phyloP scores from a whole-genome alignment of 345 rosid species.

The Theobroma cacao region DNA sequence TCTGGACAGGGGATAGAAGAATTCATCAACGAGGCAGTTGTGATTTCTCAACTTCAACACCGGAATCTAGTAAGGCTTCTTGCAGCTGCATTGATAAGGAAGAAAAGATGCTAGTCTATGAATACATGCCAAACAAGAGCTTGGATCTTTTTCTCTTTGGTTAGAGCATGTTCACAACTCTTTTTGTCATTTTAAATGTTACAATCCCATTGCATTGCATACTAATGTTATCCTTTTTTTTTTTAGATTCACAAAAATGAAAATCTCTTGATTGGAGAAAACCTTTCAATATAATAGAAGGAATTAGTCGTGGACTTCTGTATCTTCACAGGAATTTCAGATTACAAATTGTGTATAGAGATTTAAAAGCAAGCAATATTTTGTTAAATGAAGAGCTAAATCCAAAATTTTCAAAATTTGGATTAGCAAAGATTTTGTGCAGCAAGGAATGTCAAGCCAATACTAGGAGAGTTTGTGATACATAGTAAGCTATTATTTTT shows the following conservation, averaged over 20 bases:
- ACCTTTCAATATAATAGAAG: not conserved
- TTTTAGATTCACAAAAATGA: not conserved
- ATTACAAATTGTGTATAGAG: not conserved
- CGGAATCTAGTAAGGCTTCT: slow-evolving; percentile 35
- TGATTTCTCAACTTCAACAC: slow-evolving; percentile 37
- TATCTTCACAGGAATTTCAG: slow-evolving; percentile 5
- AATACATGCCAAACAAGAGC: slow-evolving; percentile 40
- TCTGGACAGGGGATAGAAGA: slow-evolving; percentile 35
- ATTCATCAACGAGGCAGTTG: slow-evolving; percentile 33
- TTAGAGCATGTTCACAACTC: not conserved
- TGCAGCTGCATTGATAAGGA: slow-evolving; percentile 29
- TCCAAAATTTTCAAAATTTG: slow-evolving; percentile 13
- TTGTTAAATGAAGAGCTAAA: slow-evolving; percentile 5
- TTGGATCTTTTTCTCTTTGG: slow-evolving; percentile 34
- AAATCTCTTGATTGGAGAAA: slow-evolving; percentile 2
- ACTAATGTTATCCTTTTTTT: not conserved
- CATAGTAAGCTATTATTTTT: not conserved
- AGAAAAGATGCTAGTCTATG: slow-evolving; percentile 35
- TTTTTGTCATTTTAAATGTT: not conserved
- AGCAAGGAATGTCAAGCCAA: not conserved
- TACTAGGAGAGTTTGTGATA: slow-evolving; percentile 11
- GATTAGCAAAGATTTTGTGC: not conserved
- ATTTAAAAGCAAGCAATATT: slow-evolving; percentile 10
- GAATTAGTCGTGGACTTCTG: not conserved
- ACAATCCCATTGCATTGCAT: not conserved